Conservation (phyloP, 257 asterid genomes). For the Petunia secreta region DNA sequence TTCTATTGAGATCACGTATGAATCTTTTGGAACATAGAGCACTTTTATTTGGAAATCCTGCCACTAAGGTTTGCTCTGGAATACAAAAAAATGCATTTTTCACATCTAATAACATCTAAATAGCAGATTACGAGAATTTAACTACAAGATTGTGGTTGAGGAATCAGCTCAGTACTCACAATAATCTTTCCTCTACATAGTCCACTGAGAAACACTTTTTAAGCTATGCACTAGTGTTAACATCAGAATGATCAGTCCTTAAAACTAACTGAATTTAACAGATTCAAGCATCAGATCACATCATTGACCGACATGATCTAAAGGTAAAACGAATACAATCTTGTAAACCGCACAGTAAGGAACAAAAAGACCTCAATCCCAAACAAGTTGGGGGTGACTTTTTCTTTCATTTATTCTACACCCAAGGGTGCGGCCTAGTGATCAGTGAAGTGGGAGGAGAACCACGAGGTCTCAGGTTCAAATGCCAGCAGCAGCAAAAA, state of each 20-base stretch:
- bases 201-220: neutral
- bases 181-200: constrained; percentile 16
- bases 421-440: neutral
- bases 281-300: neutral
- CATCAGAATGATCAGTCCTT: neutral
- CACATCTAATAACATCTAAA: neutral
- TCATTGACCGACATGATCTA: constrained; percentile 24
- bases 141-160: constrained; percentile 1
- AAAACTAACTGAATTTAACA: neutral
- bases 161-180: constrained; percentile 20
- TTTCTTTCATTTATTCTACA: neutral
- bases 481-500: neutral
- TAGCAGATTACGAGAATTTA: neutral
- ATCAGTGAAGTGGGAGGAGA: neutral
- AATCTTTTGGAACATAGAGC: neutral
- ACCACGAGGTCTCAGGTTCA: neutral
- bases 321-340: neutral
- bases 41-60: neutral
- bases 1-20: neutral
- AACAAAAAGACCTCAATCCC: neutral
- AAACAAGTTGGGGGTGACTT: neutral
- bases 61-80: neutral
- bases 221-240: neutral
- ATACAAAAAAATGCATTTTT: neutral
- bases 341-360: constrained; percentile 1